Conservation (phyloP, 495 filamentous ascomycete genomes). For the Staphylotrichum longicolle region DNA sequence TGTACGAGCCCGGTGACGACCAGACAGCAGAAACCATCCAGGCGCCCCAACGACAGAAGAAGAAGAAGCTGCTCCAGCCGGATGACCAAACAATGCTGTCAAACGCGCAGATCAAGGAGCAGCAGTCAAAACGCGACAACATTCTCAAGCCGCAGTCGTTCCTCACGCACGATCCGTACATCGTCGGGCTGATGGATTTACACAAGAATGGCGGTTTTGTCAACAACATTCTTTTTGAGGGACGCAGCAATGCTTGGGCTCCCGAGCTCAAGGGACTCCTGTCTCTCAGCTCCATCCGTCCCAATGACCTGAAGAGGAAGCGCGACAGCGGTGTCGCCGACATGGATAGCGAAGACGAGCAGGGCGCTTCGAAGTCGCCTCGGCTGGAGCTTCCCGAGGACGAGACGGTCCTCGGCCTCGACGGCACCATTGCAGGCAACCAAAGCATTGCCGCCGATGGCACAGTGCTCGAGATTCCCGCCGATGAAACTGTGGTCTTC, state of each 20-base stretch:
- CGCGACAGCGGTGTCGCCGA: conserved; percentile 84
- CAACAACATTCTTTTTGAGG: conserved; percentile 71
- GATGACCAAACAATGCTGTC: conserved; percentile 64
- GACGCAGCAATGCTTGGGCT: conserved; percentile 75
- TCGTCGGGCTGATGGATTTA: conserved; percentile 84
- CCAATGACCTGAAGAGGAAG: conserved; percentile 88
- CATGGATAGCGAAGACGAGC: conserved; percentile 64
- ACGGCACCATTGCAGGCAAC: conserved; percentile 52
- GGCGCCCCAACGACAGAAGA: conserved; percentile 68
- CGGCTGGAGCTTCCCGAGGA: conserved; percentile 69
- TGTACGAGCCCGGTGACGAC: conserved; percentile 58
- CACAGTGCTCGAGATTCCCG: conserved; percentile 64
- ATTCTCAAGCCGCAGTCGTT: conserved; percentile 79
- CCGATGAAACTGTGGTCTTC: conserved; percentile 45
- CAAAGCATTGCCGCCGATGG: conserved; percentile 49
- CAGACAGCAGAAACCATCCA: conserved; percentile 40
- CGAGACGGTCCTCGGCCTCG: conserved; percentile 44
- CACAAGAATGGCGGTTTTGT: conserved; percentile 88
- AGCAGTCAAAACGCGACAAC: conserved; percentile 72
- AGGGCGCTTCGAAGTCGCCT: conserved; percentile 58
- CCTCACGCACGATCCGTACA: conserved; percentile 77
- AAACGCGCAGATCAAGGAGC: conserved; percentile 63
- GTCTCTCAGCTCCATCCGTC: conserved; percentile 74
- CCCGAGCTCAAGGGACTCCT: conserved; percentile 85
- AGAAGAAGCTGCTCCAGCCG: conserved; percentile 67